Conservation (phyloP, 2,329 filamentous ascomycete species). For the Hypoxylon rubiginosum region DNA sequence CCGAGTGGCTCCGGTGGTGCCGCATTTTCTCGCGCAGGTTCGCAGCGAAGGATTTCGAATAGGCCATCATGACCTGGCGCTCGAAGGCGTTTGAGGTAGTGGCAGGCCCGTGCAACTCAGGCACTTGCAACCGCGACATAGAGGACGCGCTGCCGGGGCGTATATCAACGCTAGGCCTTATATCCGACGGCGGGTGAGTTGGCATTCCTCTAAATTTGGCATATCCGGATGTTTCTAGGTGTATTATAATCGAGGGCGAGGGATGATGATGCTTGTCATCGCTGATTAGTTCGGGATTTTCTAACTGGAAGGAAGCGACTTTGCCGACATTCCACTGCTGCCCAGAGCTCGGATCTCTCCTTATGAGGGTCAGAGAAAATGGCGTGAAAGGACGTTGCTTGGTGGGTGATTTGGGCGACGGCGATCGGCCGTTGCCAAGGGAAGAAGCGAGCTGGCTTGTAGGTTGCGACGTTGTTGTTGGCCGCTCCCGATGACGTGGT, state of each 20-base stretch:
- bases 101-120: conserved; percentile 19
- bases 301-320: conserved; percentile 68
- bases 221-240: conserved; percentile 68
- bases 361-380: conserved; percentile 74
- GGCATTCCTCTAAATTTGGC: conserved; percentile 69
- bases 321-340: conserved; percentile 82
- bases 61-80: conserved; percentile 70
- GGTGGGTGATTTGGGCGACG: conserved; percentile 58
- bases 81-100: conserved; percentile 58
- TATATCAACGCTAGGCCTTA: conserved; percentile 46
- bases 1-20: conserved; percentile 53
- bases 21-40: conserved; percentile 61
- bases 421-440: conserved; percentile 44
- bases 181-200: conserved; percentile 45
- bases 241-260: conserved; percentile 63
- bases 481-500: conserved; percentile 32
- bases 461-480: conserved; percentile 12
- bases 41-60: conserved; percentile 63
- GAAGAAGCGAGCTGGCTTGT: conserved; percentile 12
- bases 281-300: conserved; percentile 53
- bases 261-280: conserved; percentile 49
- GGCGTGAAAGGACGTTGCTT: conserved; percentile 56
- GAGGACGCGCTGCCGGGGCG: conserved; percentile 48
- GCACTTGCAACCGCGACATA: conserved; percentile 27
- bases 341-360: conserved; percentile 77